Base-by-base conservation (phyloP, 1,284 basidiomycete genomes). In the Nidula niveotomentosa region DNA sequence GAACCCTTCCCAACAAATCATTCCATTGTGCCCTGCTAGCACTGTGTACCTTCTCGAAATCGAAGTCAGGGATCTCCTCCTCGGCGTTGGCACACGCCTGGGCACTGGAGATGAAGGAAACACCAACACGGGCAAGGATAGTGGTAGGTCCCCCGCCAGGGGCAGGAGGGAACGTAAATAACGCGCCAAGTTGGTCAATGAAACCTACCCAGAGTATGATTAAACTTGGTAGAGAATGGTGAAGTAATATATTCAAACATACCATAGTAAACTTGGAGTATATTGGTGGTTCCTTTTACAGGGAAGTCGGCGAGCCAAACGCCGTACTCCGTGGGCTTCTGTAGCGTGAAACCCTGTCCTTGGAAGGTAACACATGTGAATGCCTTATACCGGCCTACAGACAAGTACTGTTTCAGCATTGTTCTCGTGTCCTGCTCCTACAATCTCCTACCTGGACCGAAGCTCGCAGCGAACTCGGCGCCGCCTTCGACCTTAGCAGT, bases 301-400 rank as follows among this genome's bases (percentile, higher is more conserved):
- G 83, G 80, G 56, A 75, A 78, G 60, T 84, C 74, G 0, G 73
- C 78, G 34, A 81, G 66, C 75, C 79, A 87, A 0, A 76, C 75
- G 0, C 84, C 84, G 60, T 77, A 84, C 65, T 87, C 83, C 1
- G 69, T 74, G 0, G 73, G 75, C 18, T 69, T 64, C 5, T 68
- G 69, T 18, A 84, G 68, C 2, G 74, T 66, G 52, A 77, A 83
- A 0, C 80, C 82, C 34, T 79, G 76, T 2, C 81, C 82, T 56
- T 77, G 75, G 68, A 86, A 86, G 54, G 84, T 82, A 1, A 83
- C 78, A 58, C 85, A 86, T 0, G 81, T 79, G 59, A 78, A 86
- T 0, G 78, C 80, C n/a, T 70, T 71, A 60, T 84, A 87, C 15
- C 81, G 67, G 1, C 80, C 83, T 72, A n/a, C n/a, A n/a, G 23